Base-by-base conservation (phyloP, 257 asterid genomes). In the Perilla frutescens region DNA sequence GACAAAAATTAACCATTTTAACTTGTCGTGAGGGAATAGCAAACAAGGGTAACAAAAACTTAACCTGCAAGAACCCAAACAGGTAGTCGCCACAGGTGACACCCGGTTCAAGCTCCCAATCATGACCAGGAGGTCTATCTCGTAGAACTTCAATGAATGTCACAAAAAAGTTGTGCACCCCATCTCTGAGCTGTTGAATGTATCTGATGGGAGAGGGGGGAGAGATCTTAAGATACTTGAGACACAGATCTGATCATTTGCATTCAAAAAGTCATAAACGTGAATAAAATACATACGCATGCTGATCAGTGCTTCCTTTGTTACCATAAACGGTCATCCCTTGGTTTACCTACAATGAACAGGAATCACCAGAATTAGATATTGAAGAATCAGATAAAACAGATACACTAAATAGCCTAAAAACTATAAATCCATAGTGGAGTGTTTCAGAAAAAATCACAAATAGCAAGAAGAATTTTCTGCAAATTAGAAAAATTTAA, bases 71-170 rank as follows among this genome's bases (percentile, higher is more conserved):
- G 88, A 95, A 92, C 66, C 99, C 99, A 62, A 92, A 95, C 37
- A 95, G 89, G 85, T 95, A 92, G 87, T 95, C 99, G 66, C 99
- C 99, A 41, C 93, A 87, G 31, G 98, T 95, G 53, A 95, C 98
- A 40, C 99, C 99, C 0, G 98, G 98, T 85, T 95, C 99, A 68
- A 95, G 99, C 84, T 95, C 99, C 99, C 99, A 95, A 83, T 95
- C 99, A 84, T 89, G 98, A 81, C 99, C 98, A 36, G 98, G 97
- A 26, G 99, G 99, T 81, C 99, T 89, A 76, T 95, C 99, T 66
- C 95, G 94, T 72, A 95, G 89, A 69, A 95, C 99, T 87, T 92
- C 99, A 68, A 95, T 95, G 81, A 95, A 95, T 3, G 99, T 95
- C 56, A 74, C 99, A 50, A 95, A 95, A 77, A 95, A 95, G 84